Percentiles rank a stretch among this genome's conserved stretches.
Evolutionary conservation across 441 rosid genomes (phyloP).

Genomic region (Erodium trifolium): DNA sequence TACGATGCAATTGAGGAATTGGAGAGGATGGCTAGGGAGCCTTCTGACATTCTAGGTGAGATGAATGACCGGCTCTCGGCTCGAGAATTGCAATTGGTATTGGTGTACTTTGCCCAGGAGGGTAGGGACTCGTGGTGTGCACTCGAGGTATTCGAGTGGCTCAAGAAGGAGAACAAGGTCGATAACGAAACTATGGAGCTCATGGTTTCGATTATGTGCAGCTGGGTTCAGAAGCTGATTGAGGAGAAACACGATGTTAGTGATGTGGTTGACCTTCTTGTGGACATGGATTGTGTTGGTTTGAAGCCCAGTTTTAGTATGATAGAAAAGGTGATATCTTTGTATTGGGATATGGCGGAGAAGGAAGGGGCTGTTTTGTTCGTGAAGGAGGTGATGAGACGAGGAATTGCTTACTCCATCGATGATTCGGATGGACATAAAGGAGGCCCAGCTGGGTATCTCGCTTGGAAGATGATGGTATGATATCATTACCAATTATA

Average conservation of each 20-base stretch:
- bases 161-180: slow-evolving; percentile 65
- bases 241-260: slow-evolving; percentile 45
- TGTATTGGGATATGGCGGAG: slow-evolving; percentile 72
- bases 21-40: slow-evolving; percentile 86
- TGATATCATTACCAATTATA: slow-evolving; percentile 12
- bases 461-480: slow-evolving; percentile 95
- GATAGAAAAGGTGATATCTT: slow-evolving; percentile 80
- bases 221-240: slow-evolving; percentile 75
- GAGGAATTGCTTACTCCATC: slow-evolving; percentile 37
- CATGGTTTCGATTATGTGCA: slow-evolving; percentile 84
- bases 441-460: slow-evolving; percentile 84
- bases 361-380: slow-evolving; percentile 55
- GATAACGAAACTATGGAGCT: slow-evolving; percentile 90
- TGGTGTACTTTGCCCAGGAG: slow-evolving; percentile 87
- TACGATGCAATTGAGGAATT: slow-evolving; percentile 80
- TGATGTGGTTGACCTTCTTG: slow-evolving; percentile 65
- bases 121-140: slow-evolving; percentile 96
- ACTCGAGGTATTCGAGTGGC: slow-evolving; percentile 91
- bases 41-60: slow-evolving; percentile 75
- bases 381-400: slow-evolving; percentile 56
- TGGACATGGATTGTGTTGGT: slow-evolving; percentile 90
- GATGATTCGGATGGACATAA: slow-evolving; percentile 45
- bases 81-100: slow-evolving; percentile 63
- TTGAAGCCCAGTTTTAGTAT: slow-evolving; percentile 76
- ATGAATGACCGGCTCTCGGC: slow-evolving; percentile 81